Conservation (phyloP, 2,329 filamentous ascomycete species). For the Teratosphaeria pseudoeucalypti region DNA sequence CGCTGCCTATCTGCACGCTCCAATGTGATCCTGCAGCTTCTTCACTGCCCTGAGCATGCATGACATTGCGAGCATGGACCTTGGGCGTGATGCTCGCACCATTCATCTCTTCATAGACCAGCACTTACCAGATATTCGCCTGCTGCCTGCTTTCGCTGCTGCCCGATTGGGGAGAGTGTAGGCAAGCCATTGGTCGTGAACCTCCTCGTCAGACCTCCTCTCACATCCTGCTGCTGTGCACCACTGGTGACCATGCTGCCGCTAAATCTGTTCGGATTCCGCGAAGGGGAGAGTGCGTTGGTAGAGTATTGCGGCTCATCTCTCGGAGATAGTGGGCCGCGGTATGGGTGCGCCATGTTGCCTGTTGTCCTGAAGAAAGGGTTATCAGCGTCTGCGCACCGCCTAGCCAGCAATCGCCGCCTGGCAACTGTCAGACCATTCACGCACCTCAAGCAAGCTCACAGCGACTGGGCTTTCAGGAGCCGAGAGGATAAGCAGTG, state of each 20-base stretch:
- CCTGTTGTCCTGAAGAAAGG: neutral
- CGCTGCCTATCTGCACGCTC: neutral
- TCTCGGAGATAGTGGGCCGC: conserved; percentile 64
- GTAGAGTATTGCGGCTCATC: conserved; percentile 62
- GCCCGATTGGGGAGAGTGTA: conserved; percentile 53
- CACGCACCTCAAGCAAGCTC: neutral
- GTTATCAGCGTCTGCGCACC: neutral
- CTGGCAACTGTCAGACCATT: neutral
- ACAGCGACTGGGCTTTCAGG: neutral
- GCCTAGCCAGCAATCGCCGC: neutral
- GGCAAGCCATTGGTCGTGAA: conserved; percentile 84
- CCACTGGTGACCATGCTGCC: conserved; percentile 15
- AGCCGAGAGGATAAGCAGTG: neutral
- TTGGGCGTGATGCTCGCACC: neutral
- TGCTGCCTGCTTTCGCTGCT: conserved; percentile 43
- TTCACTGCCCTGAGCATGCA: neutral
- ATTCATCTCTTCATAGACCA: neutral
- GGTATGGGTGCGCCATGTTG: conserved; percentile 55
- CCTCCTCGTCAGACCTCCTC: conserved; percentile 72
- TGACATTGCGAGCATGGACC: neutral
- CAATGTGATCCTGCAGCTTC: neutral
- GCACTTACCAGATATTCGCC: conserved; percentile 33
- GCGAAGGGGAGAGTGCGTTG: conserved; percentile 41
- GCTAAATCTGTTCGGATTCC: conserved; percentile 24
- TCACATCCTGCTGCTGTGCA: conserved; percentile 52